Evolutionary conservation across 2,329 filamentous ascomycete species (phyloP).

Genomic region (Nemania serpens): DNA sequence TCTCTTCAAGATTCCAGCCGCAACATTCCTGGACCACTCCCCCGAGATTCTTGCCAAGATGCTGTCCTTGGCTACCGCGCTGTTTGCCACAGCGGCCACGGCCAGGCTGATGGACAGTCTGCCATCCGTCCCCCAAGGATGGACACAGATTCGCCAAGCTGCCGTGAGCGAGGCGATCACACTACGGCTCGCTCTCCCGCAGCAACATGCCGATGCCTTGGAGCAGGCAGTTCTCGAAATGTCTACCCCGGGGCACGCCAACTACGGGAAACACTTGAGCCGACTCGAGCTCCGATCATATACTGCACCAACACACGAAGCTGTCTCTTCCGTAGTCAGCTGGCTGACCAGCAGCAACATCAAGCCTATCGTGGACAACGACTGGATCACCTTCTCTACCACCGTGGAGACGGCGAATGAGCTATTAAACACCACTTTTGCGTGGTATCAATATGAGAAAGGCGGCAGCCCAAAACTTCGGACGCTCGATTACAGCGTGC

Average conservation of each 20-base stretch:
- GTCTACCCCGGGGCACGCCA: slow-evolving; percentile 52
- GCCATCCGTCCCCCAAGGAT: slow-evolving; percentile 36
- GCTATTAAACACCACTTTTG: slow-evolving; percentile 54
- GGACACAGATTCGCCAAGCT: slow-evolving; percentile 34
- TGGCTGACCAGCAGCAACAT: slow-evolving; percentile 53
- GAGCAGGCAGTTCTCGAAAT: slow-evolving; percentile 53
- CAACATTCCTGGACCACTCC: slow-evolving; percentile 14
- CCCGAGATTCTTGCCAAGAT: slow-evolving; percentile 27
- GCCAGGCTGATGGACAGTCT: slow-evolving; percentile 40
- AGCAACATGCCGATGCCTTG: slow-evolving; percentile 42
- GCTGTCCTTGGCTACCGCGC: slow-evolving; percentile 30
- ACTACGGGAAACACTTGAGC: slow-evolving; percentile 55
- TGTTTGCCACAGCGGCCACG: slow-evolving; percentile 38
- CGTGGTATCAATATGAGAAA: slow-evolving; percentile 47
- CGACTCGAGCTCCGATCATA: slow-evolving; percentile 55
- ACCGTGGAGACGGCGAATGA: slow-evolving; percentile 47
- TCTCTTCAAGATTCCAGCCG: slow-evolving; percentile 2
- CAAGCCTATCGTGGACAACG: slow-evolving; percentile 43
- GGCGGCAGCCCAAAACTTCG: slow-evolving; percentile 48
- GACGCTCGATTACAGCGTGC: slow-evolving; percentile 43
- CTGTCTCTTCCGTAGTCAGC: slow-evolving; percentile 46
- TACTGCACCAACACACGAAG: slow-evolving; percentile 48
- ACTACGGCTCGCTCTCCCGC: slow-evolving; percentile 34
- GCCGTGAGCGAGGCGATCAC: slow-evolving; percentile 33
- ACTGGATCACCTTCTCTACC: slow-evolving; percentile 50